Percentiles rank a stretch among this genome's conserved stretches.
Evolutionary conservation across 73 alveolate species (phyloP).

Genomic region (Blepharisma japonicum): DNA sequence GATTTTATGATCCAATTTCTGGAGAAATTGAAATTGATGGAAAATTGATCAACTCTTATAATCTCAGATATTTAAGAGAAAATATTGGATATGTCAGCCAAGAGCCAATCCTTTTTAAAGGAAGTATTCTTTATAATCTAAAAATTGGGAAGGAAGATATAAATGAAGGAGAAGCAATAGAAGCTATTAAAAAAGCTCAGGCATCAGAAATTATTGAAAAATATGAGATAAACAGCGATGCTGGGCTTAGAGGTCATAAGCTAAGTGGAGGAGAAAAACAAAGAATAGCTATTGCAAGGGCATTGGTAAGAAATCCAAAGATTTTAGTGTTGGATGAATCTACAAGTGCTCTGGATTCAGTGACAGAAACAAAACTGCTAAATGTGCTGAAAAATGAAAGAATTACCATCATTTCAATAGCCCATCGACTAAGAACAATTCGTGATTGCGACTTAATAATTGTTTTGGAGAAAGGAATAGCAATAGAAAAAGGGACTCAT

Average conservation of each 20-base stretch:
- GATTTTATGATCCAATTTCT: conserved; percentile 68
- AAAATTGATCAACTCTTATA: conserved; percentile 18
- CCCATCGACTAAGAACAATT: no score
- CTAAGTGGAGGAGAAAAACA: background rate
- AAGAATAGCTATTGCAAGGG: background rate
- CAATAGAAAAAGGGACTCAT: no score
- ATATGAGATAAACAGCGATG: conserved; percentile 47
- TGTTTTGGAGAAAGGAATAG: no score
- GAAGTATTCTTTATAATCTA: conserved; percentile 75
- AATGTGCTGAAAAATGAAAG: no score
- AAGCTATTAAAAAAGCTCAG: conserved; percentile 46
- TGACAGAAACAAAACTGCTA: no score
- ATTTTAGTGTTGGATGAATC: no score
- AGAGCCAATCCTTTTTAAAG: conserved; percentile 91
- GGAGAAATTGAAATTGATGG: conserved; percentile 69
- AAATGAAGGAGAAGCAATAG: conserved; percentile 56
- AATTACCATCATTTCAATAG: no score
- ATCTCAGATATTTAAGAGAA: background rate
- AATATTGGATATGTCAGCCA: conserved; percentile 55
- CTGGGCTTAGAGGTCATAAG: background rate
- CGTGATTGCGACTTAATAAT: no score
- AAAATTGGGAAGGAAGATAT: conserved; percentile 69
- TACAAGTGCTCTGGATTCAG: no score
- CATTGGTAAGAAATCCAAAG: no score
- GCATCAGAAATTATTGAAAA: conserved; percentile 72